Evolutionary conservation across 176 grass and related monocot genomes (phyloP), one percentile per base, ranked within the genome.

Genomic region (Aegilops speltoides): DNA sequence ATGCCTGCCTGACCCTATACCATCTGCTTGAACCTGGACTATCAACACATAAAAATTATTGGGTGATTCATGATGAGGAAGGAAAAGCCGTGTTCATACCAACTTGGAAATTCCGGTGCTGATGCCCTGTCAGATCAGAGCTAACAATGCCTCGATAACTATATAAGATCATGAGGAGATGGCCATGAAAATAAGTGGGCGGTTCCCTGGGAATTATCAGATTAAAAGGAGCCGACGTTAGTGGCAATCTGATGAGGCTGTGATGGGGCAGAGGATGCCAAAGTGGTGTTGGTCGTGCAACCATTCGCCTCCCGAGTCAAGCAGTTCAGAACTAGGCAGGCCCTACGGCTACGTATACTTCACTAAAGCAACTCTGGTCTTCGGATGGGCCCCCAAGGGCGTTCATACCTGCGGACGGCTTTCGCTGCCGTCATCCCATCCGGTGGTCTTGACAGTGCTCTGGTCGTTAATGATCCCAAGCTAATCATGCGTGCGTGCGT

Each of bases 211-310:
- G 46, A 54, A 84, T 73, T 59, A 17, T 10, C 14, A 76, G 15
- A 76, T 76, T 4, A 83, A 86, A 87, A 85, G 78, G 81, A 23
- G 28, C 24, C 73, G 24, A 8, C 41, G 81, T 62, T 80, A 88
- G 86, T 88, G 82, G 76, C 90, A 85, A 64, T 71, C 89, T 78
- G 89, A 91, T 88, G 82, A 43, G 65, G 77, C 78, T 64, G 69
- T 84, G 86, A 91, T 64, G 77, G 64, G 54, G 89, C 77, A 85
- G 74, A 57, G 1, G 46, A 31, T 76, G 45, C 73, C 16, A 77
- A 57, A 33, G 74, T 31, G 74, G 1, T 10, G 0, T 1, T 32
- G 74, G 74, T 77, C 74, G 5, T 76, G 45, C 60, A 63, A 63
- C 59, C n/a, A 63, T 24, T 23, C 9, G 60, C 25, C 73, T 54